Evolutionary conservation across 371 early-diverging fungal species (phyloP), one percentile per base, ranked within the genome.

Genomic region (Mucor circinelloides): DNA sequence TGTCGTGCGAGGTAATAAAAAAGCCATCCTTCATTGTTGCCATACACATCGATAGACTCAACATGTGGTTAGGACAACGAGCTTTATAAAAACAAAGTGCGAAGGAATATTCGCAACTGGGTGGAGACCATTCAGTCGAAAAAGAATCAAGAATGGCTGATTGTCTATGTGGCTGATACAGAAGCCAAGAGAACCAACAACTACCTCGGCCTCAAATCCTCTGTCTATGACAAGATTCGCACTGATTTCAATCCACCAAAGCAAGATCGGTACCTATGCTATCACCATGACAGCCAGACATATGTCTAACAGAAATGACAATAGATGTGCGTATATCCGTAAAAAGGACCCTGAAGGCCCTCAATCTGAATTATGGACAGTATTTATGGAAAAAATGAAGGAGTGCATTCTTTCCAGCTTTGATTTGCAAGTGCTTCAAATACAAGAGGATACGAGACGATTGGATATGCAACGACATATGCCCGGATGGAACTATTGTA

Each of bases 401-500:
- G 96, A 96, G 30, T 87, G 89, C 1, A 87, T 95, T 13, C 70
- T 96, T 10, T 74, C 85, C 12, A 91, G 93, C 48, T 93, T 97
- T 63, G 92, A 91, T 68, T 84, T 86, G 67, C 92, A 94, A 57
- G 89, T 95, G 1, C 58, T 84, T 60, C 89, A 89, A 23, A 89
- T 91, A 64, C 94, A 95, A 61, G 97, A 96, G 42, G 97, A 97
- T 76, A 91, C 94, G 7, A 81, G 95, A 17, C 82, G 95, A 12
- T 69, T 97, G 60, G 97, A 96, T 62, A 89, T 92, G 64, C 97
- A 97, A 72, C 71, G 98, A 57, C 85, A 94, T 66, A 87, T 96
- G 85, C 97, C 98, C 7, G 99, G 99, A 1, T 98, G 98, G 98
- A 98, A 98, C 75, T 98, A 95, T 74, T 97, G 97, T 78, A 91